phyloP scores from a whole-genome alignment of 805 yeast genomes.

The Suhomyces prunicola region DNA sequence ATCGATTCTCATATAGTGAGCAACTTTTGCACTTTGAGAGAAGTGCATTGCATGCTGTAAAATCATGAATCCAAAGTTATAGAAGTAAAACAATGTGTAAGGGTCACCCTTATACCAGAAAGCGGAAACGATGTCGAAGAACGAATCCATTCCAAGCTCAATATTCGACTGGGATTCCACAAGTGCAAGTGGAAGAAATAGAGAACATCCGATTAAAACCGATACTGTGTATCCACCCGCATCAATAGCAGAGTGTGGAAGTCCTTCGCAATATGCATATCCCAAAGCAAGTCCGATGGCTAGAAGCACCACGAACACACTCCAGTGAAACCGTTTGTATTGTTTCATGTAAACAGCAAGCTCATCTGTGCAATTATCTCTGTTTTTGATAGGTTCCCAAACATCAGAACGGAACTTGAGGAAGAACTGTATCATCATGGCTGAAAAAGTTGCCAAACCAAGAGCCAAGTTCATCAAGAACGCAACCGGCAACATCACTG shows the following conservation, averaged over 20 bases:
- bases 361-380: neutral
- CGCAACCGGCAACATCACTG: neutral
- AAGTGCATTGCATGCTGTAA: conserved; percentile 16
- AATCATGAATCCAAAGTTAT: conserved; percentile 13
- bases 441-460: neutral
- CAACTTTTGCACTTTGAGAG: conserved; percentile 15
- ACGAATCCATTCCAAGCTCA: neutral
- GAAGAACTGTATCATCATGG: neutral
- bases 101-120: neutral
- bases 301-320: neutral
- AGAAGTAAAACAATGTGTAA: neutral
- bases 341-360: neutral
- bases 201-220: neutral
- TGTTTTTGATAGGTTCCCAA: neutral
- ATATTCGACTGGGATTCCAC: neutral
- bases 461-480: neutral
- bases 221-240: neutral
- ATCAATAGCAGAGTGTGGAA: neutral
- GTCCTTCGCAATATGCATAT: neutral
- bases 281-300: neutral
- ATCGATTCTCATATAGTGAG: conserved; percentile 18
- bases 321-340: neutral
- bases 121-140: neutral
- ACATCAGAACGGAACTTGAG: neutral
- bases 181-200: neutral